Percentiles rank a stretch among this genome's conserved stretches.
Conservation (phyloP, 495 filamentous ascomycete species). For the Aeminium ludgeri region DNA sequence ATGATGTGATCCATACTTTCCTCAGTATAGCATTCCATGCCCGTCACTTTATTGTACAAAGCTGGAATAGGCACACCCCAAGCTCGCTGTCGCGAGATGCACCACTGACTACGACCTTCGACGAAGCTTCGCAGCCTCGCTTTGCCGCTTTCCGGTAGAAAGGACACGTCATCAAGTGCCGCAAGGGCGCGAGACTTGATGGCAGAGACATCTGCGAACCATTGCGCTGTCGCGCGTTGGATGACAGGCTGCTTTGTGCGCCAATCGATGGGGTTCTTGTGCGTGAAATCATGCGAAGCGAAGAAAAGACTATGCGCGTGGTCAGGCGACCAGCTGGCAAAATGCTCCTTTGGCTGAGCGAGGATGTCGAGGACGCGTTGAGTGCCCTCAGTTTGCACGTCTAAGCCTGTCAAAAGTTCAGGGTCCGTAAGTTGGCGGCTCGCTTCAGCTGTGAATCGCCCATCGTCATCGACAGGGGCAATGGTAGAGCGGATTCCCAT, state of each 20-base stretch:
- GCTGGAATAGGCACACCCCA: constrained; percentile 96
- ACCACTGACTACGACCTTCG: constrained; percentile 83
- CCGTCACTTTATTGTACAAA: constrained; percentile 47
- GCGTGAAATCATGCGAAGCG: constrained; percentile 47
- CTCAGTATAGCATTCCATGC: constrained; percentile 53
- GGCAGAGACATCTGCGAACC: constrained; percentile 80
- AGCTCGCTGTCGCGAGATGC: constrained; percentile 89
- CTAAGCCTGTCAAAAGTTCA: constrained; percentile 35
- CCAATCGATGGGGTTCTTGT: constrained; percentile 98
- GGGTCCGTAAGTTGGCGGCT: constrained; percentile 39
- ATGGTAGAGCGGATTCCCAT: constrained; percentile 45
- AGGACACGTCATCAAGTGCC: constrained; percentile 53
- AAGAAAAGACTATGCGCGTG: constrained; percentile 33
- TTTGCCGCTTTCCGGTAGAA: constrained; percentile 57
- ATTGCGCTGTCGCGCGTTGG: constrained; percentile 82
- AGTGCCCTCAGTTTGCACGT: constrained; percentile 49
- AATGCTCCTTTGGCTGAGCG: constrained; percentile 6
- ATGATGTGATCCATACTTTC: constrained; percentile 77
- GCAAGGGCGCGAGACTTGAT: constrained; percentile 58
- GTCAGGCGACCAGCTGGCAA: background rate
- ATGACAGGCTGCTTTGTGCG: constrained; percentile 84
- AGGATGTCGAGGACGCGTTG: constrained; percentile 39
- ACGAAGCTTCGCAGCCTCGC: constrained; percentile 68
- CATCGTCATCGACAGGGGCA: constrained; percentile 68
- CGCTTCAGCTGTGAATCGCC: constrained; percentile 59